Percentiles rank a stretch among this genome's conserved stretches.
Conservation (phyloP, 306 rosid genomes). For the Malus domestica region ASM211411v1 NC_041797.1:1714001-1714500, state of each 20-base stretch:
- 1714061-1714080: neutral
- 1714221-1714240: neutral
- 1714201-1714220: neutral
- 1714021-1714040: neutral
- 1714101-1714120: constrained; percentile 1
- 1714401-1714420: neutral
- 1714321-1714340: constrained; percentile 13
- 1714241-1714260: constrained; percentile 4
- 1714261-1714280: constrained; percentile 1
- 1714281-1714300: constrained; percentile 10
- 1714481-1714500: neutral
- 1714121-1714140: constrained; percentile 1
- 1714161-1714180: constrained; percentile 1
- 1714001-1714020: neutral
- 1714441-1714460: neutral
- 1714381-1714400: constrained; percentile 11
- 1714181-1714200: constrained; percentile 4
- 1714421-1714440: neutral
- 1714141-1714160: neutral
- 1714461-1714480: neutral
- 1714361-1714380: neutral
- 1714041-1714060: neutral
- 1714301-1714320: constrained; percentile 13
- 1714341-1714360: neutral
- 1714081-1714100: constrained; percentile 7